Base-by-base conservation (phyloP, 1,139 yeast species). In the Debaryomycetaceae sp. region DNA sequence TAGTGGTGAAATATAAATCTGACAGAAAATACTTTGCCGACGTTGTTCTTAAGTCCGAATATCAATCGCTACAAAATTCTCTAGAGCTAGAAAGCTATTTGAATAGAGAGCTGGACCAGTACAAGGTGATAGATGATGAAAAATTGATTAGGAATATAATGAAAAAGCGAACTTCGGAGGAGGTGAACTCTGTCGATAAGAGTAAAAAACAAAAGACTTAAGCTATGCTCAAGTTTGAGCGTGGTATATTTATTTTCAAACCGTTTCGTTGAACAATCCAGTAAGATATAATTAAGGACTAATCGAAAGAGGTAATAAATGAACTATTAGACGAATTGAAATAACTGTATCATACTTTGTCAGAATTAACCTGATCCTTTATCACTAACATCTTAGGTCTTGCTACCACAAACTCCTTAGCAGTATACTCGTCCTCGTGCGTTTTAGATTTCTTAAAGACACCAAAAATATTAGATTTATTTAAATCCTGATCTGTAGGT, bases 141-240 rank as follows among this genome's bases (percentile, higher is more conserved):
- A 83, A 82, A 57, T 62, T 84, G 41, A 60, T 81, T 40, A 70
- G 78, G 45, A 83, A 81, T 53, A 73, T 84, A 20, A 51, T 77
- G 45, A 84, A 83, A 56, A 72, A 82, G 53, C 77, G 78, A 49
- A 7, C 31, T 7, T 27, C 11, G 31, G 31, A 7, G 8, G 31
- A 27, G 20, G 20, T 4, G 20, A 17, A 17, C 20, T 17, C 20
- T 17, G 20, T 17, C 20, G 20, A 17, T 17, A 17, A 17, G 20
- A 17, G 20, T 17, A 17, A 17, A 17, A 17, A 17, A 17, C 20
- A 17, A 4, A 17, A 17, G 20, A 2, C 4, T 17, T 17, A 17
- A 17, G 20, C 20, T 17, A 17, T 17, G 20, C 20, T 17, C 20
- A 17, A 17, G 20, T 17, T 17, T 17, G 20, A 17, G 20, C 20